Percentiles rank a stretch among this genome's conserved stretches.
Conservation (phyloP, 1,139 yeast species). For the Sugiyamaella paludigena region DNA sequence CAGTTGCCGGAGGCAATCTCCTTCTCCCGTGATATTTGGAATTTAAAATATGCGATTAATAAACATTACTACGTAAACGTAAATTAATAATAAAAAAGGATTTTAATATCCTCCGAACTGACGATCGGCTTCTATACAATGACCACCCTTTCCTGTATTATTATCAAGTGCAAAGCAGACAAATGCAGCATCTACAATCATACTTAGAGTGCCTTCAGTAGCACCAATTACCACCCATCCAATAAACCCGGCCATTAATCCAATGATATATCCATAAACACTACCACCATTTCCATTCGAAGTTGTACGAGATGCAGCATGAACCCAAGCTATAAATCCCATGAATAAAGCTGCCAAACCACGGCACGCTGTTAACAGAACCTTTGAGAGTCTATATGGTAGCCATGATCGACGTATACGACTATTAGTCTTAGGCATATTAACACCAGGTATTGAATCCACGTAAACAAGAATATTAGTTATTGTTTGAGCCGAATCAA, state of each 20-base stretch:
- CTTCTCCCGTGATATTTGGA: no score
- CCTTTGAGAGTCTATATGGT: conserved; percentile 41
- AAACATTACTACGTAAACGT: no score
- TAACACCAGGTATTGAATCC: conserved; percentile 22
- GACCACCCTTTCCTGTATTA: conserved; percentile 31
- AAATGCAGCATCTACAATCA: conserved; percentile 41
- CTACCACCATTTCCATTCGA: conserved; percentile 30
- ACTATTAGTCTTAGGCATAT: neutral
- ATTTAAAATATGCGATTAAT: no score
- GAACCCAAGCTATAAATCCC: conserved; percentile 44
- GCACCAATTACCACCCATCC: conserved; percentile 47
- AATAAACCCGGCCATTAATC: conserved; percentile 40
- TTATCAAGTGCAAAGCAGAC: conserved; percentile 41
- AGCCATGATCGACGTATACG: conserved; percentile 25
- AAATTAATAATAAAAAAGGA: neutral
- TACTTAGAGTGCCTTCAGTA: conserved; percentile 43
- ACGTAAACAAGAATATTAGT: conserved; percentile 3
- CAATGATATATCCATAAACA: conserved; percentile 42
- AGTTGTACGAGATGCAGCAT: conserved; percentile 36
- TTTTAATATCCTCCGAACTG: conserved; percentile 29
- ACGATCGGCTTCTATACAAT: conserved; percentile 38
- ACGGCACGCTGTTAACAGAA: conserved; percentile 41
- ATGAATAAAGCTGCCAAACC: conserved; percentile 38
- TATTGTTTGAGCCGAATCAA: conserved; percentile 36
- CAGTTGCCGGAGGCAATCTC: no score